phyloP scores from a whole-genome alignment of 2,329 filamentous ascomycete species.

The Fusarium sp. region DNA sequence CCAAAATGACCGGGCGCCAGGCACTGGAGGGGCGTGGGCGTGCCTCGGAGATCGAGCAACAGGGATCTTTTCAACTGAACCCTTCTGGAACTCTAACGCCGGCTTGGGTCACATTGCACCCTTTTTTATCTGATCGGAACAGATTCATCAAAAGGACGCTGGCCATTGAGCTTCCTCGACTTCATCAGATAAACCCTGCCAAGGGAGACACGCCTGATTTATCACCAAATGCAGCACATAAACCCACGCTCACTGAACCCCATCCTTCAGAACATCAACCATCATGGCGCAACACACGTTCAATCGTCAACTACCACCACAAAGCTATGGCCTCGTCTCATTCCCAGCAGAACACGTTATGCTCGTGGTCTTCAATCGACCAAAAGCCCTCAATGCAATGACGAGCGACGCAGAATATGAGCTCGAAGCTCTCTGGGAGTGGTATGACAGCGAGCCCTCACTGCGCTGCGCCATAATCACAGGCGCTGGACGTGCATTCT shows the following conservation, averaged over 20 bases:
- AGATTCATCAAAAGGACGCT: neutral
- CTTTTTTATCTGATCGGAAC: slow-evolving; percentile 32
- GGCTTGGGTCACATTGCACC: slow-evolving; percentile 23
- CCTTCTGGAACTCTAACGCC: slow-evolving; percentile 12
- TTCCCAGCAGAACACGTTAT: slow-evolving; percentile 44
- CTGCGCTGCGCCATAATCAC: slow-evolving; percentile 74
- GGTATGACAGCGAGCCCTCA: slow-evolving; percentile 72
- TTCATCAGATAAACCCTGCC: slow-evolving; percentile 34
- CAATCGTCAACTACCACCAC: slow-evolving; percentile 35
- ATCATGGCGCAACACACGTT: slow-evolving; percentile 37
- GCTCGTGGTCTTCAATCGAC: slow-evolving; percentile 45
- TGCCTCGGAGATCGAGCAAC: neutral
- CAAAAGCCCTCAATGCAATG: slow-evolving; percentile 43
- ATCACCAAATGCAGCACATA: slow-evolving; percentile 17
- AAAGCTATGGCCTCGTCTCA: slow-evolving; percentile 41
- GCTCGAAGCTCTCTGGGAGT: slow-evolving; percentile 64
- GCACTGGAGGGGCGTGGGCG: slow-evolving; percentile 13
- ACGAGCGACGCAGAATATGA: slow-evolving; percentile 44
- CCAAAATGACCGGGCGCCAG: slow-evolving; percentile 18
- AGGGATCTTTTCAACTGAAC: slow-evolving; percentile 8
- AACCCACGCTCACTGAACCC: neutral
- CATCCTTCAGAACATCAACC: neutral
- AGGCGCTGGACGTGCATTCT: slow-evolving; percentile 73
- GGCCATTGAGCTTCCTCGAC: slow-evolving; percentile 26
- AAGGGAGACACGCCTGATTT: neutral